phyloP scores from a whole-genome alignment of 176 grass and related monocot species.

The Lolium perenne region DNA sequence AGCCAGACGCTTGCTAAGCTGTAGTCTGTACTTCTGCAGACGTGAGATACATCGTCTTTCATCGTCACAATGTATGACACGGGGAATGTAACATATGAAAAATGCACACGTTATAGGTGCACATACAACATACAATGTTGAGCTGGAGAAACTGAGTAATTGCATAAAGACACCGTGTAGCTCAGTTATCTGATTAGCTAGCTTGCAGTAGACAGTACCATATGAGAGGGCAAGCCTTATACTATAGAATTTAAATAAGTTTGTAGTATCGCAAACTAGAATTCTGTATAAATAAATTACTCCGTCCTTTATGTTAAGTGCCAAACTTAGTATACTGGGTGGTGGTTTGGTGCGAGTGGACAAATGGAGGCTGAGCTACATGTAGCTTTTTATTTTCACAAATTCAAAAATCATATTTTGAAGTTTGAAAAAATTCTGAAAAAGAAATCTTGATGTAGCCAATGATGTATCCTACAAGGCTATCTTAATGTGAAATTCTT shows the following conservation, averaged over 20 bases:
- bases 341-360: no score
- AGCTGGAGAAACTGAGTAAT: neutral
- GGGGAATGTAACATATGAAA: neutral
- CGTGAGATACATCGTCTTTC: neutral
- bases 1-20: constrained; percentile 60
- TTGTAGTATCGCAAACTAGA: neutral
- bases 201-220: neutral
- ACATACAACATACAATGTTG: neutral
- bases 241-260: neutral
- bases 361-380: no score
- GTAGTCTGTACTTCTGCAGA: constrained; percentile 31
- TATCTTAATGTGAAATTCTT: no score
- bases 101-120: neutral
- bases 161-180: constrained; percentile 7
- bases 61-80: neutral
- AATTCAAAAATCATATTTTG: no score
- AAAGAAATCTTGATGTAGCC: no score
- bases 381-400: no score
- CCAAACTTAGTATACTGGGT: neutral
- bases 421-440: no score
- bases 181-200: neutral
- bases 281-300: neutral
- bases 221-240: neutral
- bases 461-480: no score
- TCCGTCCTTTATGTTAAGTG: neutral